Evolutionary conservation across 2,329 filamentous ascomycete species (phyloP).

Genomic region (Microsporum ferrugineum): DNA sequence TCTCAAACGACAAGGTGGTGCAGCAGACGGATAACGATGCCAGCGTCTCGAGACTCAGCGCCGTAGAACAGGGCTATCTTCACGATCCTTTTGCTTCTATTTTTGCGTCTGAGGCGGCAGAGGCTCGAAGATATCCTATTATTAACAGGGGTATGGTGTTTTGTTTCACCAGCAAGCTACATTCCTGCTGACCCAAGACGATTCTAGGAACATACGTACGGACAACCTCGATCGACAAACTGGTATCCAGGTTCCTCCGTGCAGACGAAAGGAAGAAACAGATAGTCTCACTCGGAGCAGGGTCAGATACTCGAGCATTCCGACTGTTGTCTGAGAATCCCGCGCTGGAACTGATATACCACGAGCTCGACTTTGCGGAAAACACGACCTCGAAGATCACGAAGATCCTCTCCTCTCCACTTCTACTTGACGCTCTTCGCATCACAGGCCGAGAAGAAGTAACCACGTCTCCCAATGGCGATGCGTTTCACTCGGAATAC

Average conservation of each 20-base stretch:
- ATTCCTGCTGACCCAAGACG: neutral
- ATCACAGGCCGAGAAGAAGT: conserved; percentile 22
- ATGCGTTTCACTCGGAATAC: conserved; percentile 36
- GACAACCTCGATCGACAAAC: conserved; percentile 66
- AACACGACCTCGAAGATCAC: conserved; percentile 58
- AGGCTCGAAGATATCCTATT: conserved; percentile 63
- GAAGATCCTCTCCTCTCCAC: conserved; percentile 26
- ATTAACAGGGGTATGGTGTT: conserved; percentile 73
- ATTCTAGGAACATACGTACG: conserved; percentile 75
- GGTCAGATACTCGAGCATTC: conserved; percentile 83
- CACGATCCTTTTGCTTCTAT: conserved; percentile 64
- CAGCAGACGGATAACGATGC: conserved; percentile 90
- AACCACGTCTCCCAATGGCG: conserved; percentile 28
- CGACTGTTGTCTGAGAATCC: conserved; percentile 48
- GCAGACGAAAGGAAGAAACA: conserved; percentile 45
- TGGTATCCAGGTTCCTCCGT: conserved; percentile 61
- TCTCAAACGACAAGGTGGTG: conserved; percentile 57
- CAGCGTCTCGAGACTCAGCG: conserved; percentile 75
- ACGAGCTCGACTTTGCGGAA: conserved; percentile 79
- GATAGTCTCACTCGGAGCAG: conserved; percentile 84
- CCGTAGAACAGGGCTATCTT: conserved; percentile 74
- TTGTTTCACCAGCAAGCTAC: conserved; percentile 1
- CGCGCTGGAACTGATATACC: conserved; percentile 54
- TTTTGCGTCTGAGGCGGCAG: conserved; percentile 46
- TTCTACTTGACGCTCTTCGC: conserved; percentile 24